A percentile compares a stretch with the other conserved stretches of the same genome.
Evolutionary conservation across 495 filamentous ascomycete species (phyloP).

Genomic region (Trypethelium eluteriae): DNA sequence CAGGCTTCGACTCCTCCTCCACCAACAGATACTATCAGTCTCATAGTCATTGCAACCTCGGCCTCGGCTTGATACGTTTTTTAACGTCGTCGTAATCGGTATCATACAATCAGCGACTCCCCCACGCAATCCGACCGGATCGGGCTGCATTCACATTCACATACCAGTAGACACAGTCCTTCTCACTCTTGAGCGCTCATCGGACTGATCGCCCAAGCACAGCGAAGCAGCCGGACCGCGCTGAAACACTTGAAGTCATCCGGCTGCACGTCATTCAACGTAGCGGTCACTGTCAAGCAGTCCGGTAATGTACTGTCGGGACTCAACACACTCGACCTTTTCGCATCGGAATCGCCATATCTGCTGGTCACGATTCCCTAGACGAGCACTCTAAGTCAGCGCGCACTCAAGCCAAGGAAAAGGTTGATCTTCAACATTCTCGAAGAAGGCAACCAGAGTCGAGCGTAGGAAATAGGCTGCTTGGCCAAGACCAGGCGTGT

Average conservation of each 20-base stretch:
- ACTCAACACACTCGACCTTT: slow-evolving; percentile 16
- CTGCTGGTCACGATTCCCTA: background rate
- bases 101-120: background rate
- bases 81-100: background rate
- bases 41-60: background rate
- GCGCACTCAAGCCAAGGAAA: background rate
- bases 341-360: slow-evolving; percentile 10
- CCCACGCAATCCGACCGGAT: background rate
- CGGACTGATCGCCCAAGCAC: background rate
- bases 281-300: slow-evolving; percentile 25
- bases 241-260: background rate
- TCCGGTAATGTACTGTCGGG: slow-evolving; percentile 16
- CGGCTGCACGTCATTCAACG: slow-evolving; percentile 15
- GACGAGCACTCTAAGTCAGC: background rate
- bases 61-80: background rate
- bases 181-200: background rate
- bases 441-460: background rate
- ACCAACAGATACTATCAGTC: background rate
- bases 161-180: background rate
- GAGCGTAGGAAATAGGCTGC: background rate
- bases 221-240: background rate
- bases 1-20: background rate
- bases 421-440: background rate
- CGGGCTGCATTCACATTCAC: background rate
- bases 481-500: slow-evolving; percentile 18